Conservation (phyloP, 441 rosid genomes). For the Pelargonium cotyledonis region DNA sequence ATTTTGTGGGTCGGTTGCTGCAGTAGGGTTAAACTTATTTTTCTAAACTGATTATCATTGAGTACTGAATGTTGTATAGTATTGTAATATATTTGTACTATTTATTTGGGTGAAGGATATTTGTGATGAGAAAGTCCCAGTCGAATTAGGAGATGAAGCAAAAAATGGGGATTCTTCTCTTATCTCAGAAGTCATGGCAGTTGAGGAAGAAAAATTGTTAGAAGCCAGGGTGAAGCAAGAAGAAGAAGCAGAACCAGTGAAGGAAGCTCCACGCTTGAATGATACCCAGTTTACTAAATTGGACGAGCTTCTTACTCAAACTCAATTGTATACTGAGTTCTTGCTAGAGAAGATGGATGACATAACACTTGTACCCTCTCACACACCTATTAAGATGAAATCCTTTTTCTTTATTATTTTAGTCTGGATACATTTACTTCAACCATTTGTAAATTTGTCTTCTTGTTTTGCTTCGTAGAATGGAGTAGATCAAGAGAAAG, state of each 20-base stretch:
- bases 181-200: slow-evolving; percentile 45
- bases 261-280: slow-evolving; percentile 35
- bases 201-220: slow-evolving; percentile 62
- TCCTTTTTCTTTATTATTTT: slow-evolving; percentile 4
- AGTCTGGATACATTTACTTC: slow-evolving; percentile 3
- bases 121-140: slow-evolving; percentile 30
- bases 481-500: slow-evolving; percentile 39
- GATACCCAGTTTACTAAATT: slow-evolving; percentile 58
- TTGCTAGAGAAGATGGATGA: slow-evolving; percentile 89
- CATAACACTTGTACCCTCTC: slow-evolving; percentile 49
- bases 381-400: slow-evolving; percentile 11
- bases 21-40: neutral
- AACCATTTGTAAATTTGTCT: slow-evolving; percentile 15
- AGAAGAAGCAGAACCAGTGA: slow-evolving; percentile 31
- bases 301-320: slow-evolving; percentile 84
- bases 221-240: slow-evolving; percentile 47
- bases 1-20: neutral
- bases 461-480: slow-evolving; percentile 36
- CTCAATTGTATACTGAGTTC: slow-evolving; percentile 78
- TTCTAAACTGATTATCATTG: neutral
- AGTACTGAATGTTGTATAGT: neutral
- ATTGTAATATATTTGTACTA: neutral
- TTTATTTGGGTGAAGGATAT: slow-evolving; percentile 34
- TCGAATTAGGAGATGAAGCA: slow-evolving; percentile 33
- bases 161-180: slow-evolving; percentile 51